These are phyloP conservation scores for Saturnispora quitensis DNA, from an alignment of 805 yeast genomes.

Conservation along the genomic window DNA sequence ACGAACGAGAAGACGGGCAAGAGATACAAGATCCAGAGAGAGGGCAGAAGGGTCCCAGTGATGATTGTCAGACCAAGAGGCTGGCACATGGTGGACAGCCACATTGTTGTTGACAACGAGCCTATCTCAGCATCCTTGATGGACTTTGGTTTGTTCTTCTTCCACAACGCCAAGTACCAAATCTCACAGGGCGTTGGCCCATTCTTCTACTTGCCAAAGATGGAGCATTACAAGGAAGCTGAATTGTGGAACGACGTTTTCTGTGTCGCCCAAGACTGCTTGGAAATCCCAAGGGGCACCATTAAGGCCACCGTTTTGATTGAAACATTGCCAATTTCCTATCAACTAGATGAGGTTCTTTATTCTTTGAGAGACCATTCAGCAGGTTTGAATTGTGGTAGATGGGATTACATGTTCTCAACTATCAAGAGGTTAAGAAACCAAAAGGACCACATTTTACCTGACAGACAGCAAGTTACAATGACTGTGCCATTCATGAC, in stretches of 20 bases:
- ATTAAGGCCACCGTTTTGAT: constrained; percentile 74
- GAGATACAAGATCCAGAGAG: constrained; percentile 32
- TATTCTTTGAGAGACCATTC: constrained; percentile 70
- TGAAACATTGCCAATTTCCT: constrained; percentile 79
- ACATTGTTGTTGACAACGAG: constrained; percentile 61
- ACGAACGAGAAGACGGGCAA: constrained; percentile 31
- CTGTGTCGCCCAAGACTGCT: constrained; percentile 63
- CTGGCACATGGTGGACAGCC: constrained; percentile 76
- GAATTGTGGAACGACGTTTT: constrained; percentile 77
- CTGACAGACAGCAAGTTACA: constrained; percentile 73
- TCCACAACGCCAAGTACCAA: constrained; percentile 58
- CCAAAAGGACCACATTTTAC: constrained; percentile 55
- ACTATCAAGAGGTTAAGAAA: constrained; percentile 70
- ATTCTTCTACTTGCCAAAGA: constrained; percentile 73
- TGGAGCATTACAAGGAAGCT: constrained; percentile 82
- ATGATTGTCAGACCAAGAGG: constrained; percentile 83
- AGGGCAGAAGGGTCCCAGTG: constrained; percentile 58
- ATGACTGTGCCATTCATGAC: constrained; percentile 80
- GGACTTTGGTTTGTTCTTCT: constrained; percentile 73
- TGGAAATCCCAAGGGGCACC: constrained; percentile 64
- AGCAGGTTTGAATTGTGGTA: constrained; percentile 77
- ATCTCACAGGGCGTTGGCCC: constrained; percentile 66
- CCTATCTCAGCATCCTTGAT: constrained; percentile 70
- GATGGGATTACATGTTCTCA: constrained; percentile 84
- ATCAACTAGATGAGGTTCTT: constrained; percentile 79